phyloP scores from a whole-genome alignment of 306 rosid genomes.

The Fragaria vesca region DNA sequence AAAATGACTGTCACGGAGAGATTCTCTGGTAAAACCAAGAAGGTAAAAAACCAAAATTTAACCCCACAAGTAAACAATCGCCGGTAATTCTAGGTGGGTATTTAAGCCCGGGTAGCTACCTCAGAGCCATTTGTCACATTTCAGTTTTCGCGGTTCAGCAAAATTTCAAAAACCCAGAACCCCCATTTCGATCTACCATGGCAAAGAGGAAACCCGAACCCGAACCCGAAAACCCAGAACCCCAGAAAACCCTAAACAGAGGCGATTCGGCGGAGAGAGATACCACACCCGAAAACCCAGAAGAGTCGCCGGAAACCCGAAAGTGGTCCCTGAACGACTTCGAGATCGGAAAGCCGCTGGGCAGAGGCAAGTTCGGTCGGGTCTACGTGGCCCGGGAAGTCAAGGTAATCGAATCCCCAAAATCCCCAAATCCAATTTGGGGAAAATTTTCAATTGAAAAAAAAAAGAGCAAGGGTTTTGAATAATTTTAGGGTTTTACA shows the following conservation, averaged over 20 bases:
- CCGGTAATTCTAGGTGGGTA: neutral
- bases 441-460: neutral
- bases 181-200: neutral
- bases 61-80: neutral
- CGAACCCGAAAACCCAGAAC: constrained; percentile 11
- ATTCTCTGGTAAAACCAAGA: neutral
- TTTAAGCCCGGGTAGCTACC: neutral
- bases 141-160: neutral
- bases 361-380: constrained; percentile 82
- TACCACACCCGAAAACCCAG: constrained; percentile 18
- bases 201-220: constrained; percentile 10
- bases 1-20: neutral
- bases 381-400: constrained; percentile 79
- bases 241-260: neutral
- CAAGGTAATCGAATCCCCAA: constrained; percentile 33
- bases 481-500: constrained; percentile 16
- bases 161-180: neutral
- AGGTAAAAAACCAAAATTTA: neutral
- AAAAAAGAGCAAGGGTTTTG: neutral
- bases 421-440: neutral
- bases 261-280: too few species aligned
- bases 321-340: constrained; percentile 68
- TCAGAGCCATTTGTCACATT: neutral
- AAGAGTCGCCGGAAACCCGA: constrained; percentile 6
- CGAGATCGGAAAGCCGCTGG: constrained; percentile 87